These are phyloP conservation scores for Tolypocladium tropicale DNA, from an alignment of 2,329 filamentous ascomycete genomes.

Conservation along the genomic window DNA sequence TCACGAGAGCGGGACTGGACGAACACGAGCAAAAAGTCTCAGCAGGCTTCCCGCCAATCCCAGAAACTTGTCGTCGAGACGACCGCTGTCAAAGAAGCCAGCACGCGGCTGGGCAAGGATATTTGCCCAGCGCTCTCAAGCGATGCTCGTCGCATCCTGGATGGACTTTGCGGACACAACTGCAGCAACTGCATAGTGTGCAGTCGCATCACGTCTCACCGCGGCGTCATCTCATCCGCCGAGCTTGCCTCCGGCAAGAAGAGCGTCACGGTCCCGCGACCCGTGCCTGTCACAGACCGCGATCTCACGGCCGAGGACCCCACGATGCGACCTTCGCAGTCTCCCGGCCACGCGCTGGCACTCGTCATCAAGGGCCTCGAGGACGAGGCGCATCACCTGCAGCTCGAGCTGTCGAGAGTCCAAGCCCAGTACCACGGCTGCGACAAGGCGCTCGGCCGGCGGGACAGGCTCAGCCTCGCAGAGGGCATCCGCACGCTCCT, in stretches of 20 bases:
- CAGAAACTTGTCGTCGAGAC: slow-evolving; percentile 13
- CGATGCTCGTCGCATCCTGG: slow-evolving; percentile 41
- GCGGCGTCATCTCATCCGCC: slow-evolving; percentile 24
- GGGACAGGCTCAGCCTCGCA: slow-evolving; percentile 51
- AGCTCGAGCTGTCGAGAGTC: slow-evolving; percentile 54
- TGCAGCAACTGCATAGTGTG: slow-evolving; percentile 49
- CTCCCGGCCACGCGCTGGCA: slow-evolving; percentile 63
- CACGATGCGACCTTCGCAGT: slow-evolving; percentile 56
- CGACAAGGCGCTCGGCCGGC: slow-evolving; percentile 56
- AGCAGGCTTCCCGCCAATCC: slow-evolving; percentile 14
- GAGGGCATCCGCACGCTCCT: slow-evolving; percentile 51
- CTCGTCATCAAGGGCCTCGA: slow-evolving; percentile 74
- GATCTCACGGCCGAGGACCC: slow-evolving; percentile 38
- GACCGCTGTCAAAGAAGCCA: slow-evolving; percentile 12
- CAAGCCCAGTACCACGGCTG: slow-evolving; percentile 54
- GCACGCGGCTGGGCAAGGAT: slow-evolving; percentile 15
- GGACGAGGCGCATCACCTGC: slow-evolving; percentile 70
- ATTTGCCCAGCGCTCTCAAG: slow-evolving; percentile 37
- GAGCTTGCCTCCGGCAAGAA: slow-evolving; percentile 38
- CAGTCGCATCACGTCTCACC: slow-evolving; percentile 38
- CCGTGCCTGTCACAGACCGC: slow-evolving; percentile 55
- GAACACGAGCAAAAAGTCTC: slow-evolving; percentile 14
- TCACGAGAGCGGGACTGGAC: slow-evolving; percentile 7
- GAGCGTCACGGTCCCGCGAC: slow-evolving; percentile 51
- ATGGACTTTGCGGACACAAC: slow-evolving; percentile 43